These are phyloP conservation scores for Dryas drummondii DNA, from an alignment of 306 rosid species.

Conservation along the genomic window DNA sequence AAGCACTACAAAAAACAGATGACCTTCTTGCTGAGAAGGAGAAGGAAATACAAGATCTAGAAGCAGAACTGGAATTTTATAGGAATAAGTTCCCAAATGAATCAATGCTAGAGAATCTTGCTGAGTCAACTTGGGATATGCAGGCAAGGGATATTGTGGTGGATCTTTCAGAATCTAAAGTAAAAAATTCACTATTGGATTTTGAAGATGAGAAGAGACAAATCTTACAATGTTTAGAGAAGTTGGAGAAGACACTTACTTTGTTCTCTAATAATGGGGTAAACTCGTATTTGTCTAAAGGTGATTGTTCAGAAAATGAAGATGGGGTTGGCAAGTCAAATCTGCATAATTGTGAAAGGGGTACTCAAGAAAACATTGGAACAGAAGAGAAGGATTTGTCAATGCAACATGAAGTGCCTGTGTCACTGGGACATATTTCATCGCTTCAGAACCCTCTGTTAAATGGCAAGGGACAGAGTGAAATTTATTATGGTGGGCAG, in stretches of 20 bases:
- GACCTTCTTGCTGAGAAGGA: conserved; percentile 69
- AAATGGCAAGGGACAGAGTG: conserved; percentile 31
- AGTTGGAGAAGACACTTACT: conserved; percentile 65
- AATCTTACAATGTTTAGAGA: conserved; percentile 56
- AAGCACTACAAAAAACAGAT: conserved; percentile 59
- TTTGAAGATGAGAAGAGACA: conserved; percentile 59
- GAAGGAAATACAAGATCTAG: conserved; percentile 67
- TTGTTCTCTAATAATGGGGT: conserved; percentile 36
- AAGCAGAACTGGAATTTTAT: conserved; percentile 57
- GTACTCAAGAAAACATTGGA: conserved; percentile 27
- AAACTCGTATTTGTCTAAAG: conserved; percentile 20
- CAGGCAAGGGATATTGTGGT: conserved; percentile 73
- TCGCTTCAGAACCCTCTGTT: conserved; percentile 33
- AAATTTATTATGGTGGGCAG: conserved; percentile 28
- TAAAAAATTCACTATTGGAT: conserved; percentile 37
- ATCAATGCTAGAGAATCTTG: conserved; percentile 33
- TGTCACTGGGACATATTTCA: conserved; percentile 11
- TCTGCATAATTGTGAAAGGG: conserved; percentile 11
- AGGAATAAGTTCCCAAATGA: conserved; percentile 54
- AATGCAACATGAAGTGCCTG: conserved; percentile 38
- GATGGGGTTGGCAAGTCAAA: conserved; percentile 16
- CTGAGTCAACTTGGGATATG: conserved; percentile 43
- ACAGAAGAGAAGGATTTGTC: conserved; percentile 26
- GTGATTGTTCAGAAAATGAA: conserved; percentile 33
- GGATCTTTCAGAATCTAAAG: conserved; percentile 49